Percentiles rank a stretch among this genome's conserved stretches.
These are phyloP conservation scores for Phyllosticta citribraziliensis DNA, from an alignment of 2,329 filamentous ascomycete species.

Conservation along the genomic window DNA sequence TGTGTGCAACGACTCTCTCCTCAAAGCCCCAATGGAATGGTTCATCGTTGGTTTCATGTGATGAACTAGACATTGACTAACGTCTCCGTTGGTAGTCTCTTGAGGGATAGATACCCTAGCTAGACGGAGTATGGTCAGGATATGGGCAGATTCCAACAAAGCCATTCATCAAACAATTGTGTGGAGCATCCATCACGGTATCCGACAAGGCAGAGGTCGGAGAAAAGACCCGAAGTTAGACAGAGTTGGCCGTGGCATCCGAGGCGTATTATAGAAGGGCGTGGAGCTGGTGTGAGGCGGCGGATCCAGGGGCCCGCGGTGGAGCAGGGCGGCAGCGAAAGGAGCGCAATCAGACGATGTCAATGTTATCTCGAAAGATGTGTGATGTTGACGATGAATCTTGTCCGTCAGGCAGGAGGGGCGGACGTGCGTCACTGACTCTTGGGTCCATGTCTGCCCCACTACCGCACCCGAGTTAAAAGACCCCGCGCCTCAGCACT, in stretches of 20 bases:
- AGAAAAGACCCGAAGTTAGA: neutral
- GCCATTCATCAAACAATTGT: neutral
- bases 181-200: neutral
- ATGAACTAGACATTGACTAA: neutral
- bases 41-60: neutral
- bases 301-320: neutral
- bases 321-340: neutral
- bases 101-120: neutral
- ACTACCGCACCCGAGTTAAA: conserved; percentile 4
- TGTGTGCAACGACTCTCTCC: too few species aligned
- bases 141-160: neutral
- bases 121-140: neutral
- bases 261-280: neutral
- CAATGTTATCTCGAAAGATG: conserved; percentile 8
- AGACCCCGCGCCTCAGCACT: conserved; percentile 6
- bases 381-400: neutral
- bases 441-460: neutral
- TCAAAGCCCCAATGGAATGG: neutral
- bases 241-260: neutral
- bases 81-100: neutral
- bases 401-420: neutral
- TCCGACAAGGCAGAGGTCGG: neutral
- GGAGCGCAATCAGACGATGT: conserved; percentile 6
- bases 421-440: conserved; percentile 3
- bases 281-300: neutral